Conservation (phyloP, 768 basidiomycete genomes). For the Psilocybe azurescens region DNA sequence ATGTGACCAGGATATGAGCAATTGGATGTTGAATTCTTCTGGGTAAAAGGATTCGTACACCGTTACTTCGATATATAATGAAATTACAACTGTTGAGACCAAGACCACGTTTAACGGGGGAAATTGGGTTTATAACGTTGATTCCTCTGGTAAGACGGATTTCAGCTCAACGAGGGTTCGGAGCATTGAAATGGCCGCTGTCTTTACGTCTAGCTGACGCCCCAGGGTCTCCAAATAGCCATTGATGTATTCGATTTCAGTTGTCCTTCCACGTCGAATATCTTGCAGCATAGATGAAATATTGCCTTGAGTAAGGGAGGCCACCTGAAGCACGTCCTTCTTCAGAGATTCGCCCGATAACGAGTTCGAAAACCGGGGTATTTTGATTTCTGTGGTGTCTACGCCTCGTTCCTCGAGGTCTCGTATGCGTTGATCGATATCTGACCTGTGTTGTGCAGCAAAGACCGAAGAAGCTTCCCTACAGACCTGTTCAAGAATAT, state of each 20-base stretch:
- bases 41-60: background rate
- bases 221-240: slow-evolving; percentile 80
- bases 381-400: slow-evolving; percentile 27
- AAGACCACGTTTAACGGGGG: background rate
- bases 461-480: slow-evolving; percentile 74
- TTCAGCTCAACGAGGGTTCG: slow-evolving; percentile 66
- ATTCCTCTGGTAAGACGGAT: slow-evolving; percentile 57
- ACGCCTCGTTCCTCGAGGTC: slow-evolving; percentile 33
- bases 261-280: slow-evolving; percentile 59
- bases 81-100: background rate
- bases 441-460: slow-evolving; percentile 50
- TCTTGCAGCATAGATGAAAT: slow-evolving; percentile 85
- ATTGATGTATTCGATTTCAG: slow-evolving; percentile 85
- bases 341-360: slow-evolving; percentile 53
- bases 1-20: background rate
- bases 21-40: too few relatives aligned
- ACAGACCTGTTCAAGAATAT: slow-evolving; percentile 61
- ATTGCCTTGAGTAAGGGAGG: slow-evolving; percentile 63
- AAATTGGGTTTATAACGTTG: slow-evolving; percentile 24
- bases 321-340: slow-evolving; percentile 63
- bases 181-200: slow-evolving; percentile 62
- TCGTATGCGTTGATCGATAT: slow-evolving; percentile 39
- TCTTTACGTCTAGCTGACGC: slow-evolving; percentile 54
- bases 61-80: background rate
- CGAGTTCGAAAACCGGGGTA: slow-evolving; percentile 48